phyloP scores from a whole-genome alignment of 805 yeast genomes.

The Starmerella apicola region DNA sequence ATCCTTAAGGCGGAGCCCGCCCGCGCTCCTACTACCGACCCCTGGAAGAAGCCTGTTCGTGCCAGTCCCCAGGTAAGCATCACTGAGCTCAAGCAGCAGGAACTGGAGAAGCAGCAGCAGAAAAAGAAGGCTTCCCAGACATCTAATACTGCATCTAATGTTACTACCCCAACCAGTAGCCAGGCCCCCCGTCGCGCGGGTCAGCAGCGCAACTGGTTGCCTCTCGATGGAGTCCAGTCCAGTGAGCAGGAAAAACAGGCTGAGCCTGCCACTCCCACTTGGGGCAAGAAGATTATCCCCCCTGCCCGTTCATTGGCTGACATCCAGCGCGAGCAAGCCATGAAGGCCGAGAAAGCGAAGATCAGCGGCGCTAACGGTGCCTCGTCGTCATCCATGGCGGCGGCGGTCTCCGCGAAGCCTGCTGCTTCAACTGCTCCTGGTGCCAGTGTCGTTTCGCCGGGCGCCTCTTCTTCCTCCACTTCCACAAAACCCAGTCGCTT shows the following conservation, averaged over 20 bases:
- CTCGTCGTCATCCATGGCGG: neutral
- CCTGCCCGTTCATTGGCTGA: conserved; percentile 28
- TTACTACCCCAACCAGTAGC: conserved; percentile 3
- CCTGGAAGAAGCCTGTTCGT: conserved; percentile 18
- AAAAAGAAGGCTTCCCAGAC: neutral
- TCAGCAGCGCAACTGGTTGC: neutral
- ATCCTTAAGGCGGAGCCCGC: conserved; percentile 13
- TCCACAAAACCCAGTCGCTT: neutral
- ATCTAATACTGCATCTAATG: neutral
- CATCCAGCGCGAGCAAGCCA: conserved; percentile 27
- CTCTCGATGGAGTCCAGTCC: conserved; percentile 2
- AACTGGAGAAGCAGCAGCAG: conserved; percentile 7
- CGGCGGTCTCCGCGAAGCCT: neutral
- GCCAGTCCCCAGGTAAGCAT: conserved; percentile 11
- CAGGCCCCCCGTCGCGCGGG: conserved; percentile 6
- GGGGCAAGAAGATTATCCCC: conserved; percentile 18
- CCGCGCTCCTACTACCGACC: conserved; percentile 11
- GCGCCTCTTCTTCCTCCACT: neutral
- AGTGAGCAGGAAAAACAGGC: no score
- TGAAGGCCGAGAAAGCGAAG: neutral
- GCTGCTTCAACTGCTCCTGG: neutral
- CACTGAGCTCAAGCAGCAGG: conserved; percentile 17
- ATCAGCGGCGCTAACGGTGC: neutral
- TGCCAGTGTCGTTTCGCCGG: no score
- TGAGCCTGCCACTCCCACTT: conserved; percentile 14